Conservation (phyloP, 2,329 filamentous ascomycete genomes). For the Exophiala mesophila region DNA sequence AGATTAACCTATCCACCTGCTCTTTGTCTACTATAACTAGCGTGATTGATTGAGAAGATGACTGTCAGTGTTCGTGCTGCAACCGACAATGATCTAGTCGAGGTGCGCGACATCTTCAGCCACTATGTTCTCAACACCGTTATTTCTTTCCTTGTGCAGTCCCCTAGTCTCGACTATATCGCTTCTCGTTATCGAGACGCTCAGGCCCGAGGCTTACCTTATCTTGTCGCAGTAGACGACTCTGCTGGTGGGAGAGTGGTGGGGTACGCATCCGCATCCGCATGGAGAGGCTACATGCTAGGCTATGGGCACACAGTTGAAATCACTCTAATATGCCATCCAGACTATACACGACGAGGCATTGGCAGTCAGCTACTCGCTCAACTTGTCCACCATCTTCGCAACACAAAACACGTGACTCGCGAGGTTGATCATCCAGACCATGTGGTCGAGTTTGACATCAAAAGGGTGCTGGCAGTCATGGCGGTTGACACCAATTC, state of each 20-base stretch:
- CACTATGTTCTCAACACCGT: slow-evolving; percentile 38
- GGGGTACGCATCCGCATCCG: slow-evolving; percentile 35
- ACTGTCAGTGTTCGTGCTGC: slow-evolving; percentile 34
- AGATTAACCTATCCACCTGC: too few species aligned
- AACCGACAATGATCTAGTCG: slow-evolving; percentile 31
- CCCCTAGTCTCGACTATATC: slow-evolving; percentile 29
- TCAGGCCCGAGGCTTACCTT: slow-evolving; percentile 31
- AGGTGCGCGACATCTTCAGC: slow-evolving; percentile 33
- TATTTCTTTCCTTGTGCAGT: slow-evolving; percentile 32
- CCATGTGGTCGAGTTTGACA: slow-evolving; percentile 9
- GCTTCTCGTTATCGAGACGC: slow-evolving; percentile 28
- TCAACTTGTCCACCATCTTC: slow-evolving; percentile 29
- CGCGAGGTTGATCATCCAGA: slow-evolving; percentile 21
- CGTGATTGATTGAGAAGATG: slow-evolving; percentile 14
- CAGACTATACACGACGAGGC: slow-evolving; percentile 29
- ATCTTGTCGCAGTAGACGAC: slow-evolving; percentile 33
- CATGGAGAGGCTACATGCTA: slow-evolving; percentile 33
- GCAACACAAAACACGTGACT: slow-evolving; percentile 25
- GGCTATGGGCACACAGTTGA: slow-evolving; percentile 40
- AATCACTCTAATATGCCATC: slow-evolving; percentile 37
- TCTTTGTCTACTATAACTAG: too few species aligned
- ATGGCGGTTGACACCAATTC: slow-evolving; percentile 37
- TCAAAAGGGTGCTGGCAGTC: slow-evolving; percentile 34
- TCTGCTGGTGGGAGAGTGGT: slow-evolving; percentile 23
- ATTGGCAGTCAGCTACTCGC: slow-evolving; percentile 33